Evolutionary conservation across 2,329 filamentous ascomycete genomes (phyloP).

Genomic region (Chaetothyriales sp.): DNA sequence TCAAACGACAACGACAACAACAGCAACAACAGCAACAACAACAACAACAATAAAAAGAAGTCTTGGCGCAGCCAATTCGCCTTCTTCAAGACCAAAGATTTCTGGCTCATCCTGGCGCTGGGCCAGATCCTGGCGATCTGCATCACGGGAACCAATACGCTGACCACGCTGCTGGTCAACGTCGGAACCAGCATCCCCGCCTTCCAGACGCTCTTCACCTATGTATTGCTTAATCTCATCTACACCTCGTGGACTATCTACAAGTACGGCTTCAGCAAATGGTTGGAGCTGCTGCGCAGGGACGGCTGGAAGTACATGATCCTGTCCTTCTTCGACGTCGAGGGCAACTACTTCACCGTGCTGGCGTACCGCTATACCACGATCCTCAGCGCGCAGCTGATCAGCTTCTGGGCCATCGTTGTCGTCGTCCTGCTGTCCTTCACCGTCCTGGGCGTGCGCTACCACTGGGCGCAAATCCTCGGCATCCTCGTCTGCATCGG

Average conservation of each 20-base stretch:
- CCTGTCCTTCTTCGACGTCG: constrained; percentile 81
- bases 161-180: constrained; percentile 58
- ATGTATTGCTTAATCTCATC: constrained; percentile 66
- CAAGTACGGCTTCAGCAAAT: constrained; percentile 62
- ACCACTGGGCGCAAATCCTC: constrained; percentile 69
- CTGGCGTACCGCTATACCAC: constrained; percentile 88
- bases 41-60: constrained; percentile 31
- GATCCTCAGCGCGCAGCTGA: constrained; percentile 79
- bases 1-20: constrained; percentile 30
- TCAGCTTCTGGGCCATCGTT: constrained; percentile 98
- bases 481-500: constrained; percentile 86
- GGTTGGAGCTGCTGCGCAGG: constrained; percentile 46
- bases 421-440: constrained; percentile 80
- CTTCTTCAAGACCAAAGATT: constrained; percentile 72
- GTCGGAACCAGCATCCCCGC: constrained; percentile 71
- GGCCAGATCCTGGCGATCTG: constrained; percentile 78
- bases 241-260: constrained; percentile 71
- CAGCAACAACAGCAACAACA: constrained; percentile 31
- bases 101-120: constrained; percentile 69
- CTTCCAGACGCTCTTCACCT: constrained; percentile 94
- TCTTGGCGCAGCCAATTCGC: constrained; percentile 36
- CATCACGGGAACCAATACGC: constrained; percentile 86
- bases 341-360: constrained; percentile 97
- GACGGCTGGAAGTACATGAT: constrained; percentile 93
- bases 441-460: constrained; percentile 69